Conservation (phyloP, 208 protist species). For the Borovskyia barvae region DNA sequence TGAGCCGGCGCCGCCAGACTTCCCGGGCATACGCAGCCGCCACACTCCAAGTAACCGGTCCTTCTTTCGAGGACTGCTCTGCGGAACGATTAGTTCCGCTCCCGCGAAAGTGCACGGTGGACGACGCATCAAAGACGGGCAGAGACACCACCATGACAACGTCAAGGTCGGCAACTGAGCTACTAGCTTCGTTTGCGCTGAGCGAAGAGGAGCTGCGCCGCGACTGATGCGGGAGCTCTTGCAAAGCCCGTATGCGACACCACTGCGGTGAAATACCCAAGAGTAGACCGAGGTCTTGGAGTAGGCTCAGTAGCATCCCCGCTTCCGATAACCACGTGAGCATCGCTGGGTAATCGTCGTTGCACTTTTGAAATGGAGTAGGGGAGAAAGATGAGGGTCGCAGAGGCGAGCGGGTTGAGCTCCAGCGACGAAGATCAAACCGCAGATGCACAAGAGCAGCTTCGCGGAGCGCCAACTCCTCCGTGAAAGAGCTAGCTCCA, state of each 20-base stretch:
- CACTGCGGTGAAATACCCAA: conserved; percentile 15
- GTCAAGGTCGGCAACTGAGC: too few species aligned
- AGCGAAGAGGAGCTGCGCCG: neutral
- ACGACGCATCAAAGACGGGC: conserved; percentile 1
- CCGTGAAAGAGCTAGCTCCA: neutral
- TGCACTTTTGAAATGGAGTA: too few species aligned
- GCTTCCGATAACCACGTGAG: conserved; percentile 14
- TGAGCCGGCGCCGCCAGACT: too few species aligned
- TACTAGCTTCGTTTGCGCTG: too few species aligned
- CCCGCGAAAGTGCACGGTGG: too few species aligned
- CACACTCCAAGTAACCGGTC: too few species aligned
- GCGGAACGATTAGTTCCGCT: too few species aligned
- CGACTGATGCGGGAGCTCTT: neutral
- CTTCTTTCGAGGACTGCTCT: too few species aligned
- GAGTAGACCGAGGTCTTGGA: conserved; percentile 10
- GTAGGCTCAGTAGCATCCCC: conserved; percentile 5
- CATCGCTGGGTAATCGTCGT: too few species aligned
- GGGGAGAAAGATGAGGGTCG: too few species aligned
- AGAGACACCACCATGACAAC: neutral
- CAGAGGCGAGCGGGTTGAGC: too few species aligned
- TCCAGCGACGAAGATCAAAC: neutral
- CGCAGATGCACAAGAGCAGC: conserved; percentile 9
- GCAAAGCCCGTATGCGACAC: conserved; percentile 2
- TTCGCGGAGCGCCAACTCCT: neutral
- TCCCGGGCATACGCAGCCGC: too few species aligned